A percentile compares a stretch with the other conserved stretches of the same genome.
These are phyloP conservation scores for Claviceps quebecensis DNA, from an alignment of 2,329 filamentous ascomycete species.

Conservation along the genomic window DNA sequence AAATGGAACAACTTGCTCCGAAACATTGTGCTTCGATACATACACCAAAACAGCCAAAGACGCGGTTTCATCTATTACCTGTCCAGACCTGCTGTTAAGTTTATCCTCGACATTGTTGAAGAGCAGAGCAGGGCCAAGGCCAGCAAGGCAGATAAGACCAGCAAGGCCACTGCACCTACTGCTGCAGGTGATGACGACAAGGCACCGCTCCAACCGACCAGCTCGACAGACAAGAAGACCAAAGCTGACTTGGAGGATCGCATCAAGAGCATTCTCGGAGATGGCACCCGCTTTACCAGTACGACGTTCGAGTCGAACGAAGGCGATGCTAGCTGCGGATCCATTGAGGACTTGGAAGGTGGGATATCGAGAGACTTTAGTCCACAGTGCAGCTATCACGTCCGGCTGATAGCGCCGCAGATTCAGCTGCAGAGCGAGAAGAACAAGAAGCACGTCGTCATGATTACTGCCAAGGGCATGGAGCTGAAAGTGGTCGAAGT, in stretches of 20 bases:
- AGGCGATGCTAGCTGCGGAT: slow-evolving; percentile 20
- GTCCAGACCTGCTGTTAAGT: slow-evolving; percentile 88
- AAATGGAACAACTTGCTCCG: slow-evolving; percentile 97
- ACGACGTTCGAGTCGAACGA: slow-evolving; percentile 18
- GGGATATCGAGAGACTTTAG: slow-evolving; percentile 80
- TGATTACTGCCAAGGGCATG: slow-evolving; percentile 97
- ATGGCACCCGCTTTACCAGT: slow-evolving; percentile 65
- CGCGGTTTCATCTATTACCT: slow-evolving; percentile 97
- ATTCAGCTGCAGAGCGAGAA: slow-evolving; percentile 98
- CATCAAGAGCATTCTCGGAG: slow-evolving; percentile 72
- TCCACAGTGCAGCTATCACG: slow-evolving; percentile 84
- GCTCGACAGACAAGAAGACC: slow-evolving; percentile 40
- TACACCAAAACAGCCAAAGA: slow-evolving; percentile 91
- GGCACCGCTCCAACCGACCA: slow-evolving; percentile 23
- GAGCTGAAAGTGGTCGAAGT: slow-evolving; percentile 95
- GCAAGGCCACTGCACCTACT: slow-evolving; percentile 6
- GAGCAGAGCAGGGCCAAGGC: slow-evolving; percentile 68
- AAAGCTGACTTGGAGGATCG: slow-evolving; percentile 62
- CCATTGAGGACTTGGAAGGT: slow-evolving; percentile 50
- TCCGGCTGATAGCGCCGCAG: slow-evolving; percentile 89
- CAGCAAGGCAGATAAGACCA: slow-evolving; percentile 14
- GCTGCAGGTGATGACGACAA: slow-evolving; percentile 16
- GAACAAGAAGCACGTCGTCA: slow-evolving; percentile 88
- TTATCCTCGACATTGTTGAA: slow-evolving; percentile 93
- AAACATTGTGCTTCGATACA: slow-evolving; percentile 93